Conservation (phyloP, 192 early-diverging fungal genomes). For the Entomortierella lignicola region DNA sequence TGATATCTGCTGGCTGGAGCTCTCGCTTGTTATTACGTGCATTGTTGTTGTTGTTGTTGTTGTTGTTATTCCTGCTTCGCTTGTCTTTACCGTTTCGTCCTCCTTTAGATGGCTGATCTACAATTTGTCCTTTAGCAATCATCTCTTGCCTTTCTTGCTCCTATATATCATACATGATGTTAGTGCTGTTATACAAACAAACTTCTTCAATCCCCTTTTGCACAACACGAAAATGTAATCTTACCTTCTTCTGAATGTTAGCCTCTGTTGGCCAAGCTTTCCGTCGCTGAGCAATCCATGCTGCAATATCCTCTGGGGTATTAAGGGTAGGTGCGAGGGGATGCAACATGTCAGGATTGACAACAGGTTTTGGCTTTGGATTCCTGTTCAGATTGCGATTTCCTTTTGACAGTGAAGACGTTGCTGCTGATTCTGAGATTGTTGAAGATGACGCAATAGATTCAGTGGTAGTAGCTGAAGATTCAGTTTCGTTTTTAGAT, state of each 20-base stretch:
- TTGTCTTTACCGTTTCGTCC: slow-evolving; percentile 5
- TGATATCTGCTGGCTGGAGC: neutral
- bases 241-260: slow-evolving; percentile 47
- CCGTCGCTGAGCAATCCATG: slow-evolving; percentile 46
- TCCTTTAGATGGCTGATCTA: slow-evolving; percentile 12
- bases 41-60: slow-evolving; percentile 17
- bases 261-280: slow-evolving; percentile 45
- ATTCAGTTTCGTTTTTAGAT: slow-evolving; percentile 1
- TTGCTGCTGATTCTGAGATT: neutral
- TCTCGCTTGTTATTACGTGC: slow-evolving; percentile 1
- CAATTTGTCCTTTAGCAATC: slow-evolving; percentile 51
- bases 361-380: slow-evolving; percentile 7
- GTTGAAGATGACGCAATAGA: neutral
- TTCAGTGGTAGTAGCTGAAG: neutral
- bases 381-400: neutral
- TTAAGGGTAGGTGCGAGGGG: slow-evolving; percentile 30
- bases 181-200: too few relatives aligned
- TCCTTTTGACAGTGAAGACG: neutral
- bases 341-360: slow-evolving; percentile 19
- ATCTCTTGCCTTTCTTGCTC: slow-evolving; percentile 47
- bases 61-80: slow-evolving; percentile 21
- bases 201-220: too few relatives aligned
- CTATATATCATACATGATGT: too few relatives aligned
- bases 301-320: slow-evolving; percentile 52
- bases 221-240: neutral